Base-by-base conservation (phyloP, 805 yeast genomes). In the Candida lessepsii region DNA sequence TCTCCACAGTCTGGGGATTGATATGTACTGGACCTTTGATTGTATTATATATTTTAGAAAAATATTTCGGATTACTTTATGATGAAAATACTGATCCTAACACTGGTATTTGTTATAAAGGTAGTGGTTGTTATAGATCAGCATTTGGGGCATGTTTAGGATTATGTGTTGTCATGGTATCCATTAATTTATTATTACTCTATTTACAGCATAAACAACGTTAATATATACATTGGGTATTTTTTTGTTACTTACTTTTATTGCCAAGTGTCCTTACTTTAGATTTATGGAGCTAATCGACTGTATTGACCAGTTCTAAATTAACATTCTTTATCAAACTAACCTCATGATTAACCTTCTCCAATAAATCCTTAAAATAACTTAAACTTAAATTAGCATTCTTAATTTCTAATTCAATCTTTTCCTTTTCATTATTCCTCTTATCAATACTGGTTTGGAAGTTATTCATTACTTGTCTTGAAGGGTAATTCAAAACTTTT, bases 1-100 rank as follows among this genome's bases (percentile, higher is more conserved):
- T 83, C 56, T 79, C 88, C 16, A 82, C 90, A 0, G 71, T 82
- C 1, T 85, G 93, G 91, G 88, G 91, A 0, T 61, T 84, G 29
- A 60, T 79, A 11, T 81, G 89, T 17, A 80, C 88, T 0, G 90
- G 90, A 6, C 87, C 88, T 1, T 60, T 83, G 15, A 32, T 77
- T 3, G 63, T 76, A 0, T 72, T 84, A 29, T 77, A 75, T 49
- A 37, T 67, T 2, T 66, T 83, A 45, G 78, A 81, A 35, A 71
- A 71, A 41, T 63, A 70, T 35, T 74, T 85, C 48, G 88, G 87
- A 1, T 41, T 49, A 8, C 72, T 76, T 23, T 70, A 84, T 47
- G 81, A 78, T 47, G 58, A 58, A 4, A 67, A 71, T 24, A 49
- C 65, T 1, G 61, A 63, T 37, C 61, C 64, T 14, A 67, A 69